Percentiles rank a stretch among this genome's conserved stretches.
Evolutionary conservation across 805 yeast species (phyloP).

Genomic region (Suhomyces vadensis): DNA sequence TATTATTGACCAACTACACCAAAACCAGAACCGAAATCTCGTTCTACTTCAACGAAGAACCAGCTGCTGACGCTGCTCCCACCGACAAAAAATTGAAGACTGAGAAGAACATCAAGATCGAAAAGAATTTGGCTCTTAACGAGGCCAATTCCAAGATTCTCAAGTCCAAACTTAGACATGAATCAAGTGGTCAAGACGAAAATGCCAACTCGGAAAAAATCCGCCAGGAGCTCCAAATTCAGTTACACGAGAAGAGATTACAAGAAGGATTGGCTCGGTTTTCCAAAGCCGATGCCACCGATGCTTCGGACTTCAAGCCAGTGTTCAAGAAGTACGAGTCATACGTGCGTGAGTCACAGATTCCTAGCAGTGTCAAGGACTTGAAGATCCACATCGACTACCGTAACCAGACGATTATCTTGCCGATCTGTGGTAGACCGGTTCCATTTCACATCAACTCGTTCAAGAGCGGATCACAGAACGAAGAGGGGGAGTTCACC

Average conservation of each 20-base stretch:
- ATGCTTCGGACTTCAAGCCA: constrained; percentile 59
- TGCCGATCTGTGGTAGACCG: constrained; percentile 93
- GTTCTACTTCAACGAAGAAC: constrained; percentile 76
- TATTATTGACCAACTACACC: constrained; percentile 70
- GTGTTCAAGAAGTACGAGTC: constrained; percentile 94
- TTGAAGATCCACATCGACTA: constrained; percentile 84
- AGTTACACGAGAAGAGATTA: constrained; percentile 80
- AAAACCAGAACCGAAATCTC: constrained; percentile 75
- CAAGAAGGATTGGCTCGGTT: constrained; percentile 84
- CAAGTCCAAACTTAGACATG: constrained; percentile 77
- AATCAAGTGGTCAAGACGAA: constrained; percentile 71
- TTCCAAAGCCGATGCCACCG: constrained; percentile 74
- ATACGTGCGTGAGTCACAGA: constrained; percentile 88
- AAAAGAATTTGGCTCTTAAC: constrained; percentile 28
- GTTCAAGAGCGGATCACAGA: constrained; percentile 90
- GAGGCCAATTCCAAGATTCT: constrained; percentile 62
- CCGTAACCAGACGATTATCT: constrained; percentile 81
- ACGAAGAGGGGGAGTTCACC: constrained; percentile 94
- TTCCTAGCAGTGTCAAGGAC: constrained; percentile 81
- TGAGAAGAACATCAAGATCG: constrained; percentile 38
- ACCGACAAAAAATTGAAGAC: constrained; percentile 33
- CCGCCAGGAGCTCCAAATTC: constrained; percentile 78
- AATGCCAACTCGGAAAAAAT: constrained; percentile 63
- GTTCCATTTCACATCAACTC: constrained; percentile 97
- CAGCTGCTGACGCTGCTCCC: constrained; percentile 21